Base-by-base conservation (phyloP, 2,329 filamentous ascomycete species). In the Nemania sp. region DNA sequence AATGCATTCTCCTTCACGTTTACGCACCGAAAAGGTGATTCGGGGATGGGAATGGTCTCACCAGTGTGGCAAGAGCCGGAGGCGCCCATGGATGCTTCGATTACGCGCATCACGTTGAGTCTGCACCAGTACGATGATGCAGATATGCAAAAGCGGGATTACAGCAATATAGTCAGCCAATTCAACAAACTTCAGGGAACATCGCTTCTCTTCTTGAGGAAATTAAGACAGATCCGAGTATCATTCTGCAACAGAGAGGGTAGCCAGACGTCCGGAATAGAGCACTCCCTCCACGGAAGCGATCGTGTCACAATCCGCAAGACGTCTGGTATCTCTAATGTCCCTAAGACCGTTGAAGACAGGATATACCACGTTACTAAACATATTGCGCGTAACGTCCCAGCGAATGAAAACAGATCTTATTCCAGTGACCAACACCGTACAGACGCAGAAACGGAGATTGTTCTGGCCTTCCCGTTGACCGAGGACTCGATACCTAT, bases 31-130 rank as follows among this genome's bases (percentile, higher is more conserved):
- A 62, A 60, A 2, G 74, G 71, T 0, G 74, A 78, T 2, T 69
- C 71, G 0, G 79, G 79, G 1, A 65, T 82, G 30, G 79, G 78
- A 1, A 82, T 82, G 78, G 73, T 81, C 1, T 73, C 73, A 0
- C 75, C 74, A 1, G 52, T 70, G 2, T 77, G 79, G 79, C 47
- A 68, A 14, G 63, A 70, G 2, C 24, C 54, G 1, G 54, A 31
- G 2, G 63, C 66, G 2, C 17, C 31, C 0, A 36, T 67, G 0
- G 31, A 37, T 1, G 14, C 20, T 3, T 54, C 47, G 3, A 28
- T 64, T 1, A 77, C 74, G 1, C 67, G 71, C 6, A 73, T 76
- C 3, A 77, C 71, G 0, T 63, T 78, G 0, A 64, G 58, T 17
- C 64, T 77, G 0, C 69, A 73, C 46, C 52, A 70, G 1, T 50